Conservation (phyloP, 2,329 filamentous ascomycete species). For the Periconia sp. region DNA sequence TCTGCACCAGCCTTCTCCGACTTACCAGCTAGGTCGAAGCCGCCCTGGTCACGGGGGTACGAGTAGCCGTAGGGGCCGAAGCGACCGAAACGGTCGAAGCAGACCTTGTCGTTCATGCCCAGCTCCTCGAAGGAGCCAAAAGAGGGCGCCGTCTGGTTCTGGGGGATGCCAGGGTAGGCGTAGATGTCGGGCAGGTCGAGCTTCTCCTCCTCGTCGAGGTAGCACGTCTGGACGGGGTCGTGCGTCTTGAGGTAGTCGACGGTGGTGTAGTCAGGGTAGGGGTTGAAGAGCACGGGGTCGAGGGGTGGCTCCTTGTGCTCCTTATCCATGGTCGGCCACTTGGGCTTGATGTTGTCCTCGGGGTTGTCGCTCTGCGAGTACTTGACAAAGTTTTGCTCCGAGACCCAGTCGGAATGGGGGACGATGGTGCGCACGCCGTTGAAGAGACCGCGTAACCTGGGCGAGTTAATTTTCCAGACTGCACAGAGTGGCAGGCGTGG, state of each 20-base stretch:
- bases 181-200: constrained; percentile 66
- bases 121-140: constrained; percentile 57
- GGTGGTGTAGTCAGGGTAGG: constrained; percentile 53
- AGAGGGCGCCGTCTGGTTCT: constrained; percentile 55
- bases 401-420: constrained; percentile 47
- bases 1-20: constrained; percentile 53
- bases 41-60: constrained; percentile 52
- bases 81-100: constrained; percentile 59
- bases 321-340: constrained; percentile 41
- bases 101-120: constrained; percentile 55
- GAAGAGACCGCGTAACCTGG: constrained; percentile 55
- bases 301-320: constrained; percentile 46
- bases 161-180: constrained; percentile 64
- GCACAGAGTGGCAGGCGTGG: neutral
- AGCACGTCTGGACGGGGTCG: constrained; percentile 65
- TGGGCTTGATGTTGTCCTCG: constrained; percentile 45
- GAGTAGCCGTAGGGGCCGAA: constrained; percentile 59
- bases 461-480: constrained; percentile 17
- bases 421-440: constrained; percentile 56
- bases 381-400: constrained; percentile 53
- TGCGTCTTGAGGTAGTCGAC: constrained; percentile 55
- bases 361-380: constrained; percentile 45
- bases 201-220: constrained; percentile 65
- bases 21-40: constrained; percentile 55
- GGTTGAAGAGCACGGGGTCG: constrained; percentile 51